A percentile compares a stretch with the other conserved stretches of the same genome.
Conservation (phyloP, 2,329 filamentous ascomycete genomes). For the Chalaropsis thielavioides region DNA sequence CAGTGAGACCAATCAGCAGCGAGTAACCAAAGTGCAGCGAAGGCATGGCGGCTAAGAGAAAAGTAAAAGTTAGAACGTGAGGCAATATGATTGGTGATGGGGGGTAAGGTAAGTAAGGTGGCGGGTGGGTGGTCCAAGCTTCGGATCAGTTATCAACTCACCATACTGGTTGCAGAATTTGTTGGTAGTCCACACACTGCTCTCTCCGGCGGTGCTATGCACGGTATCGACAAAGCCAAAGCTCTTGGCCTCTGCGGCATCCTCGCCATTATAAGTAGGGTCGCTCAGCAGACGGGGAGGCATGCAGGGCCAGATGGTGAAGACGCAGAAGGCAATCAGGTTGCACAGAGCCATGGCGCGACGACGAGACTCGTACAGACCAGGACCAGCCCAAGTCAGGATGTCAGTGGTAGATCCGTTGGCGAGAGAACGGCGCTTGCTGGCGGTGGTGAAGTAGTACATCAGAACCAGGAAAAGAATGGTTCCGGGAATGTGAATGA, state of each 20-base stretch:
- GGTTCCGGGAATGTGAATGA: constrained; percentile 64
- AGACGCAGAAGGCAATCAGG: constrained; percentile 44
- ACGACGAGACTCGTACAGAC: constrained; percentile 40
- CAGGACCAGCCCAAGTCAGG: constrained; percentile 27
- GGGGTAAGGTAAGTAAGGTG: too few relatives aligned
- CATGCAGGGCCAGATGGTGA: constrained; percentile 51
- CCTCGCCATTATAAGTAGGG: constrained; percentile 37
- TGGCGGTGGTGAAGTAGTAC: constrained; percentile 55
- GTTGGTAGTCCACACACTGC: constrained; percentile 58
- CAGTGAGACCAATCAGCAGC: constrained; percentile 55
- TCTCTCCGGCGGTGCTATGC: constrained; percentile 34
- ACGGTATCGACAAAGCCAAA: constrained; percentile 50
- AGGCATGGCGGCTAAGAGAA: constrained; percentile 51
- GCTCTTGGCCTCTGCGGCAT: constrained; percentile 44
- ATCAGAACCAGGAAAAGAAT: constrained; percentile 52
- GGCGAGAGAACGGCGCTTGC: constrained; percentile 30
- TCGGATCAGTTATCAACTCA: constrained; percentile 23
- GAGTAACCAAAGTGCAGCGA: constrained; percentile 64
- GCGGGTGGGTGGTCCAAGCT: background rate
- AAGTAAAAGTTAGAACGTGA: background rate
- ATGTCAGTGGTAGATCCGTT: constrained; percentile 21
- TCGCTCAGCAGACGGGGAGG: constrained; percentile 46
- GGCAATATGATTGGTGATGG: background rate
- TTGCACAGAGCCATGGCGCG: constrained; percentile 50
- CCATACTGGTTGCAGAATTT: constrained; percentile 64